Percentiles rank a stretch among this genome's conserved stretches.
phyloP scores from a whole-genome alignment of 129 eudicot genomes.

The Artemisia argyi region DNA sequence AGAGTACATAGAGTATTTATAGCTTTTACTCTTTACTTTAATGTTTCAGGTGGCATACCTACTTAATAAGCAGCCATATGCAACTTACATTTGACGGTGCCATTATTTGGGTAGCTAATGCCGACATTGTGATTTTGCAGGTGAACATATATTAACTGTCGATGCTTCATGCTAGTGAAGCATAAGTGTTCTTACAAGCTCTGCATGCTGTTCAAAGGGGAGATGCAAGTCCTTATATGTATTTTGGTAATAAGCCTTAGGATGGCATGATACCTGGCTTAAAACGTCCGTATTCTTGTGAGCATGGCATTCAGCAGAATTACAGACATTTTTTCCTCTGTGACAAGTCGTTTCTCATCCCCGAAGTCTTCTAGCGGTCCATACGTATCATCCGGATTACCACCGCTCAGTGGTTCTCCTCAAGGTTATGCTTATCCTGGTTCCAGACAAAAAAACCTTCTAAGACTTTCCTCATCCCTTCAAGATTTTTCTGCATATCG shows the following conservation, averaged over 20 bases:
- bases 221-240: slow-evolving; percentile 15
- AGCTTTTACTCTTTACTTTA: background rate
- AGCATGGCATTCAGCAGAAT: slow-evolving; percentile 68
- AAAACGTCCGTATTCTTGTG: slow-evolving; percentile 23
- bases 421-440: slow-evolving; percentile 39
- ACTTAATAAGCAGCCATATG: slow-evolving; percentile 5
- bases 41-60: slow-evolving; percentile 17
- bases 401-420: slow-evolving; percentile 57
- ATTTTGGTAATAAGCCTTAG: slow-evolving; percentile 16
- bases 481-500: slow-evolving; percentile 88
- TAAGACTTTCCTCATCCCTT: slow-evolving; percentile 84
- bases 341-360: slow-evolving; percentile 45
- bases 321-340: slow-evolving; percentile 57
- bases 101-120: slow-evolving; percentile 23
- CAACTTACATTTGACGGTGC: slow-evolving; percentile 3
- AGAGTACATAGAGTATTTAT: too few species aligned
- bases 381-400: slow-evolving; percentile 57
- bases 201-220: slow-evolving; percentile 21
- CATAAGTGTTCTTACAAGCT: slow-evolving; percentile 15
- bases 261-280: slow-evolving; percentile 25
- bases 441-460: slow-evolving; percentile 50
- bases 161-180: slow-evolving; percentile 23
- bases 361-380: slow-evolving; percentile 56
- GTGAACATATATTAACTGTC: slow-evolving; percentile 21
- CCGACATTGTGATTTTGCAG: slow-evolving; percentile 35